Conservation (phyloP, 106 monocot species). For the Acorus calamus region DNA sequence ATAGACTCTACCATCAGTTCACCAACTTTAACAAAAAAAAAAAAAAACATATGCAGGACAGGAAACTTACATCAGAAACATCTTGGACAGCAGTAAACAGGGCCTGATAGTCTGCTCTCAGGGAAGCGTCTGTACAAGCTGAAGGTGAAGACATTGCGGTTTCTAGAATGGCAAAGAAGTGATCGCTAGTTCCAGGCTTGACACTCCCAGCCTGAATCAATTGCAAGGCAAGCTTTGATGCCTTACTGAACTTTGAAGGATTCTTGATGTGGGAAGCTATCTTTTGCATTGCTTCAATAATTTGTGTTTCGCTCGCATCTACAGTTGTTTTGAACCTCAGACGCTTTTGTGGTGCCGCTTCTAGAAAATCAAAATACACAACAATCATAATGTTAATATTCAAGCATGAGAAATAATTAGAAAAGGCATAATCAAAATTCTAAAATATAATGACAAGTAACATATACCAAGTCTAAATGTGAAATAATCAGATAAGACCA, state of each 20-base stretch:
- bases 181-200: slow-evolving; percentile 55
- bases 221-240: slow-evolving; percentile 88
- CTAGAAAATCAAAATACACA: slow-evolving; percentile 3
- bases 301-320: slow-evolving; percentile 62
- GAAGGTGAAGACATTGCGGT: slow-evolving; percentile 70
- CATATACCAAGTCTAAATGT: too few species aligned
- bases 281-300: slow-evolving; percentile 89
- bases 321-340: slow-evolving; percentile 73
- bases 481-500: too few species aligned
- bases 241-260: slow-evolving; percentile 86
- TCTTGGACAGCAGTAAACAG: slow-evolving; percentile 66
- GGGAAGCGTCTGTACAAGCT: slow-evolving; percentile 42
- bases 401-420: background rate
- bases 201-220: slow-evolving; percentile 84
- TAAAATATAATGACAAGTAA: too few species aligned
- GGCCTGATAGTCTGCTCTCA: slow-evolving; percentile 69
- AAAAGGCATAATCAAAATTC: background rate
- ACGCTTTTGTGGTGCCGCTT: slow-evolving; percentile 36
- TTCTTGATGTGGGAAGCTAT: slow-evolving; percentile 89
- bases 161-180: slow-evolving; percentile 68
- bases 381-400: background rate
- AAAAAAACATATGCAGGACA: background rate
- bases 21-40: background rate
- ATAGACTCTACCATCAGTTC: background rate
- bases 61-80: slow-evolving; percentile 50